phyloP scores from a whole-genome alignment of 805 yeast species.

The Ogataea nakhonphanomensis region DNA sequence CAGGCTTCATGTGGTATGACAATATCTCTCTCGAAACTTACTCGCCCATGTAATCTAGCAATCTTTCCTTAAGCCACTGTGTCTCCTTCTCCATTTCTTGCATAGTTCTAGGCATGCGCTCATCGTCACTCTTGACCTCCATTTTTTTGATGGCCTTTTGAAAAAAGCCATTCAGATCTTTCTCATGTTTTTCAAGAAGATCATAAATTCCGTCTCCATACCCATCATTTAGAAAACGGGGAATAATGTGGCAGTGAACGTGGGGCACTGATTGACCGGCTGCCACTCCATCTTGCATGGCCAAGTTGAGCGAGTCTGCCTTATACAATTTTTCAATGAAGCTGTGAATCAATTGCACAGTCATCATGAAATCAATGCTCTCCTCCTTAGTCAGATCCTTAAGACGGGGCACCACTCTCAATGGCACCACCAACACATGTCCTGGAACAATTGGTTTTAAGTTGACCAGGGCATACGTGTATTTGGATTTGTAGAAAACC shows the following conservation, averaged over 20 bases:
- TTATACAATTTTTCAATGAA: conserved; percentile 64
- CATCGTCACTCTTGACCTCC: conserved; percentile 44
- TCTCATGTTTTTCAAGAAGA: conserved; percentile 54
- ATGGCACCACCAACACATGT: conserved; percentile 85
- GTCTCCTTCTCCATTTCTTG: conserved; percentile 78
- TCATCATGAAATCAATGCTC: conserved; percentile 68
- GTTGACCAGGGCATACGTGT: conserved; percentile 84
- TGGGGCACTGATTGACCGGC: conserved; percentile 98
- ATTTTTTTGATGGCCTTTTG: conserved; percentile 24
- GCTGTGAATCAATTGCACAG: conserved; percentile 66
- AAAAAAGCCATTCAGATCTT: conserved; percentile 41
- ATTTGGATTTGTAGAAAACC: conserved; percentile 54
- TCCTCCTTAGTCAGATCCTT: conserved; percentile 72
- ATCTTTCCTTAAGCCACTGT: conserved; percentile 41
- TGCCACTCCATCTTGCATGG: conserved; percentile 94
- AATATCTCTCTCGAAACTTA: too few species aligned
- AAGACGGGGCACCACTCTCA: conserved; percentile 62
- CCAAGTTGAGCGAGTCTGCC: conserved; percentile 83
- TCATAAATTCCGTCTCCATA: conserved; percentile 71
- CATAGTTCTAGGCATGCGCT: conserved; percentile 52
- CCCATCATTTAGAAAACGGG: conserved; percentile 61
- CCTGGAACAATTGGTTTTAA: conserved; percentile 92
- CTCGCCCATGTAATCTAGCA: conserved; percentile 29
- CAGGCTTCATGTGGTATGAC: too few species aligned
- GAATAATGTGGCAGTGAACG: conserved; percentile 90